Conservation (phyloP, 345 rosid species). For the Hypericum androsaemum region DNA sequence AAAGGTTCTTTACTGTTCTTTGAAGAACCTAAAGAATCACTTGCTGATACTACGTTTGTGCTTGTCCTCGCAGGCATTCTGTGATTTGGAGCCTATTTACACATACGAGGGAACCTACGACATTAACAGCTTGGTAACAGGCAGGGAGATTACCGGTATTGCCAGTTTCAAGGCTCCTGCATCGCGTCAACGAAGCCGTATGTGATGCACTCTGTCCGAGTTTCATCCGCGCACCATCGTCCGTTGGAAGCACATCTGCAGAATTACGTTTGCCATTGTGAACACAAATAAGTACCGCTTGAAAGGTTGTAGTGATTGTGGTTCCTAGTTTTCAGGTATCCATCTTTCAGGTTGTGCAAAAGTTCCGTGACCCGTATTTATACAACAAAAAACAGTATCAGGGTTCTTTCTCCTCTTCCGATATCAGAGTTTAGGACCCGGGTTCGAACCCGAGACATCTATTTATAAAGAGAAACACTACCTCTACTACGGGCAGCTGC, state of each 20-base stretch:
- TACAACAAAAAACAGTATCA: too few species aligned
- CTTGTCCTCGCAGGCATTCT: slow-evolving; percentile 60
- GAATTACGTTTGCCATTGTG: slow-evolving; percentile 76
- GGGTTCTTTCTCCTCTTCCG: too few species aligned
- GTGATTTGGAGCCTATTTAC: slow-evolving; percentile 94
- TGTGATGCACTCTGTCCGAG: slow-evolving; percentile 20
- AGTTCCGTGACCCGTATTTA: too few species aligned
- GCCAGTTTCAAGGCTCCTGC: slow-evolving; percentile 74
- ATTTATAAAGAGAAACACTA: neutral
- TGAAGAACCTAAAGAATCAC: too few species aligned
- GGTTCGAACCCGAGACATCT: too few species aligned
- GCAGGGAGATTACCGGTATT: slow-evolving; percentile 83
- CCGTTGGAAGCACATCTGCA: slow-evolving; percentile 18
- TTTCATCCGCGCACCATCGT: neutral
- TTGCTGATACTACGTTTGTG: neutral
- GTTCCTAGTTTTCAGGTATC: too few species aligned
- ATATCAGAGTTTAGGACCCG: too few species aligned
- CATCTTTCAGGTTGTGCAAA: too few species aligned
- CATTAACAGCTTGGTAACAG: slow-evolving; percentile 81
- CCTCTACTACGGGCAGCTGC: neutral
- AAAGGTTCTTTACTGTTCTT: too few species aligned
- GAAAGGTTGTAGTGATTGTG: slow-evolving; percentile 9
- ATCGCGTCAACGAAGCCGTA: slow-evolving; percentile 47
- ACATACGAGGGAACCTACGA: slow-evolving; percentile 94
- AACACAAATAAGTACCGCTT: slow-evolving; percentile 85